Evolutionary conservation across 805 yeast species (phyloP).

Genomic region (Metschnikowia baotianmanensis): DNA sequence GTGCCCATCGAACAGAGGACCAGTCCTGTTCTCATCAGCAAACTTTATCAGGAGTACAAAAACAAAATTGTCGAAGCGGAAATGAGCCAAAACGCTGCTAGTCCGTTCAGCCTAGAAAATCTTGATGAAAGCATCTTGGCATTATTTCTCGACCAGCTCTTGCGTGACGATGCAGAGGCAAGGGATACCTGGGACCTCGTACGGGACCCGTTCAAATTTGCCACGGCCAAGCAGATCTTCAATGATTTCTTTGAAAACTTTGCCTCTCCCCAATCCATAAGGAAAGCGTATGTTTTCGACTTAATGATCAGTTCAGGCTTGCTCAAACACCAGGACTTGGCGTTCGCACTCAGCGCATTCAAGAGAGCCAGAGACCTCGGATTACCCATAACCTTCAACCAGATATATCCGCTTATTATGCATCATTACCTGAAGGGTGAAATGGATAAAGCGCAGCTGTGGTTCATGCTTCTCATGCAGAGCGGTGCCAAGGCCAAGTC

Average conservation of each 20-base stretch:
- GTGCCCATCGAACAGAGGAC: conserved; percentile 14
- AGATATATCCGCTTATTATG: conserved; percentile 37
- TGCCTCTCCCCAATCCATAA: conserved; percentile 13
- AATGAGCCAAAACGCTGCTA: background rate
- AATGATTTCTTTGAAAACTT: conserved; percentile 21
- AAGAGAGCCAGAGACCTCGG: conserved; percentile 24
- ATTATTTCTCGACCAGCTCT: conserved; percentile 25
- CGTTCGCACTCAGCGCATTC: conserved; percentile 32
- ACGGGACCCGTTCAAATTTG: conserved; percentile 13
- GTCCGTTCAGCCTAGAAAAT: conserved; percentile 14
- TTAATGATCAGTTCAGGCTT: conserved; percentile 32
- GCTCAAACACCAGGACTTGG: conserved; percentile 30
- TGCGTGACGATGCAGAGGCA: conserved; percentile 22
- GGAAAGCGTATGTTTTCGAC: conserved; percentile 27
- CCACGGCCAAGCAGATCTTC: conserved; percentile 27
- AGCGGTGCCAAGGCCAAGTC: conserved; percentile 33
- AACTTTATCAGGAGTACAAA: conserved; percentile 24
- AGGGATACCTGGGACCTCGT: conserved; percentile 18
- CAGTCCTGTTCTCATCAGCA: conserved; percentile 19
- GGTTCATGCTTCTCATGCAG: conserved; percentile 36
- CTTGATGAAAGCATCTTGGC: conserved; percentile 21
- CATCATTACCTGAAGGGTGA: conserved; percentile 34
- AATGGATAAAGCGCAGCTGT: conserved; percentile 29
- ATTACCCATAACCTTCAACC: conserved; percentile 39
- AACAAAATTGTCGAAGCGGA: background rate